Evolutionary conservation across 148 eudicot genomes (phyloP), one percentile per base, ranked within the genome.

Genomic region (Simmondsia chinensis): DNA sequence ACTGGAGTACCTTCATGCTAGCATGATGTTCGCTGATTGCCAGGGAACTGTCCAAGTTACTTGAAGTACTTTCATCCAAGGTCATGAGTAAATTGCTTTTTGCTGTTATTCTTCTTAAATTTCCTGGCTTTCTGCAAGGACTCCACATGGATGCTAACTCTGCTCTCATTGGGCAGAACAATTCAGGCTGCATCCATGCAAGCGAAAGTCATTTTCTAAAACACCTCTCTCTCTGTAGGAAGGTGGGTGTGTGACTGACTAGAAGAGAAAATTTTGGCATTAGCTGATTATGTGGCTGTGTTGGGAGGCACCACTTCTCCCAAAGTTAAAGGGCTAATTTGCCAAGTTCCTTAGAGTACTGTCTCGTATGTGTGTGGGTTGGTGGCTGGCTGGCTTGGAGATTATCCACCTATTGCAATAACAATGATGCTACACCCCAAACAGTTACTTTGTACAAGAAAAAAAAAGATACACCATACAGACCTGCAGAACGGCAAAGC

Each of bases 401-500:
- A n/a, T n/a, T n/a, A n/a, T n/a, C n/a, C n/a, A n/a, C n/a, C n/a
- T 0, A 28, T 23, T 9, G 28, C 13, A 57, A 10, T 18, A 12
- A 37, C n/a, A n/a, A n/a, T n/a, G 29, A 46, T 20, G 39, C 10
- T 20, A 26, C 28, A 20, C 1, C 15, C 31, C 17, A 21, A 41
- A 14, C 7, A 4, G 3, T 18, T 5, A 39, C 6, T 18, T 8
- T 21, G 39, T 20, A 22, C 22, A 34, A 43, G 24, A 49, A 9
- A 16, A 3, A 19, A 12, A 36, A 50, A 38, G 22, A 15, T 34
- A 44, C 3, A 9, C 29, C 8, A 48, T 34, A 29, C 52, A 24
- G 24, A 83, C 96, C 87, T 88, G 89, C 66, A 88, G 74, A 42
- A 88, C 91, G 39, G 94, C 94, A 66, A 88, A 88, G 69, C 96